Evolutionary conservation across 2,329 filamentous ascomycete genomes (phyloP).

Genomic region (Trichothecium roseum): DNA sequence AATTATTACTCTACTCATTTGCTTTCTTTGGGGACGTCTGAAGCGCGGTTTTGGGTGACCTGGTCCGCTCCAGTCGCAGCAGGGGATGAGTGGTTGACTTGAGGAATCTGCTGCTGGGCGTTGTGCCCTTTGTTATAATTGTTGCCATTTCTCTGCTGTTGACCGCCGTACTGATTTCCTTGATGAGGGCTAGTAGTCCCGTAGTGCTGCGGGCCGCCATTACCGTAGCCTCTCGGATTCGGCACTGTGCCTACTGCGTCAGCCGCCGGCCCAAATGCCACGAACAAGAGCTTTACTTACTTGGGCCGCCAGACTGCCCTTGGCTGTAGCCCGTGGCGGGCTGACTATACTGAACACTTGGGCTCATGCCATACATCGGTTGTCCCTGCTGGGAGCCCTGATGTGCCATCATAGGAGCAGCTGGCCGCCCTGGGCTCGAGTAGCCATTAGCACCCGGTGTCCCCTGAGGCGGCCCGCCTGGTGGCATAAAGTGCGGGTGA

Average conservation of each 20-base stretch:
- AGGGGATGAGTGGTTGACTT: constrained; percentile 22
- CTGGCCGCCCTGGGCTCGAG: constrained; percentile 73
- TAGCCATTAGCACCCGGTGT: constrained; percentile 65
- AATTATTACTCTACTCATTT: no score
- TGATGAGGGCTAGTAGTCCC: constrained; percentile 53
- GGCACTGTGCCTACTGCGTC: constrained; percentile 39
- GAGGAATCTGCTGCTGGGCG: constrained; percentile 29
- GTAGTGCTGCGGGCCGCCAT: constrained; percentile 49
- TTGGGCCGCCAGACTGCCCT: constrained; percentile 55
- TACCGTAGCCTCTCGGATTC: constrained; percentile 50
- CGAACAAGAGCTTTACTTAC: constrained; percentile 41
- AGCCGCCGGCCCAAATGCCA: constrained; percentile 15
- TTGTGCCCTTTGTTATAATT: constrained; percentile 43
- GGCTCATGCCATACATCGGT: constrained; percentile 65
- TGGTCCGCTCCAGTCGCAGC: constrained; percentile 11
- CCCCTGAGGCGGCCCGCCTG: constrained; percentile 42
- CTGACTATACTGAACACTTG: constrained; percentile 63
- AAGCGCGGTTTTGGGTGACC: constrained; percentile 14
- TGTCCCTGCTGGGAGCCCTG: constrained; percentile 91
- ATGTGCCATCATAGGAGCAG: constrained; percentile 85
- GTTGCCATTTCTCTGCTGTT: constrained; percentile 45
- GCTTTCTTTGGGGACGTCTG: no score
- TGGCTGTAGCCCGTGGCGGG: constrained; percentile 50
- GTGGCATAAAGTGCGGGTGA: constrained; percentile 54
- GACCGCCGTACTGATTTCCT: constrained; percentile 49